A percentile compares a stretch with the other conserved stretches of the same genome.
Conservation (phyloP, 2,329 filamentous ascomycete species). For the Botrytis sinoallii region DNA sequence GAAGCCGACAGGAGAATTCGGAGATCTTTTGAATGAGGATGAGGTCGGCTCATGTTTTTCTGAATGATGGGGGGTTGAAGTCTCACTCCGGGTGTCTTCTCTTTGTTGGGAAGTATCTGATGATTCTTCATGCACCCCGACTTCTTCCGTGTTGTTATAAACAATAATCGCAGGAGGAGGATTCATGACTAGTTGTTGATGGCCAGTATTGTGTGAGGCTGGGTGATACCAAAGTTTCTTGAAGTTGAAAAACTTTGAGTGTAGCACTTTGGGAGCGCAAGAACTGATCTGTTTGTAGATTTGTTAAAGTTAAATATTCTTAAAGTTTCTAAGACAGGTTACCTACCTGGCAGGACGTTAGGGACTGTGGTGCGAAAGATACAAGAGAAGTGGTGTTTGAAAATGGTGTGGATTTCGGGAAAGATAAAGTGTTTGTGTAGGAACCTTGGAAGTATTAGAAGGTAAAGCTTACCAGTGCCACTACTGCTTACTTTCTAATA, state of each 20-base stretch:
- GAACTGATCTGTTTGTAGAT: not conserved
- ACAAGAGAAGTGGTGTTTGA: not conserved
- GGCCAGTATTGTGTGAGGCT: not conserved
- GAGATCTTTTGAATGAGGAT: no score
- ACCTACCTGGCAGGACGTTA: not conserved
- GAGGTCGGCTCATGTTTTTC: not conserved
- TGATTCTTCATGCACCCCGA: not conserved
- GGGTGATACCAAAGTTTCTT: not conserved
- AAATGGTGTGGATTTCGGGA: not conserved
- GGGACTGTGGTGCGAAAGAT: not conserved
- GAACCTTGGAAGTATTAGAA: not conserved
- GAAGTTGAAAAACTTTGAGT: not conserved
- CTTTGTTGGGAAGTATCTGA: not conserved
- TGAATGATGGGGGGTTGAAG: not conserved
- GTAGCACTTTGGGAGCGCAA: not conserved
- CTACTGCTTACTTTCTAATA: not conserved
- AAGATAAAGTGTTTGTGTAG: not conserved
- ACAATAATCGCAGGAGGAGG: not conserved
- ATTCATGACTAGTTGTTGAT: not conserved
- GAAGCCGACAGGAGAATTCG: not conserved
- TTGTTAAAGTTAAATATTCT: not conserved
- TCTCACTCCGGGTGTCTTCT: not conserved
- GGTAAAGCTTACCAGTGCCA: not conserved
- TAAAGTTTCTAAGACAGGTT: not conserved
- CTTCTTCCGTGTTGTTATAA: not conserved